Conservation (phyloP, 2,329 filamentous ascomycete genomes). For the Colletotrichum sp. region DNA sequence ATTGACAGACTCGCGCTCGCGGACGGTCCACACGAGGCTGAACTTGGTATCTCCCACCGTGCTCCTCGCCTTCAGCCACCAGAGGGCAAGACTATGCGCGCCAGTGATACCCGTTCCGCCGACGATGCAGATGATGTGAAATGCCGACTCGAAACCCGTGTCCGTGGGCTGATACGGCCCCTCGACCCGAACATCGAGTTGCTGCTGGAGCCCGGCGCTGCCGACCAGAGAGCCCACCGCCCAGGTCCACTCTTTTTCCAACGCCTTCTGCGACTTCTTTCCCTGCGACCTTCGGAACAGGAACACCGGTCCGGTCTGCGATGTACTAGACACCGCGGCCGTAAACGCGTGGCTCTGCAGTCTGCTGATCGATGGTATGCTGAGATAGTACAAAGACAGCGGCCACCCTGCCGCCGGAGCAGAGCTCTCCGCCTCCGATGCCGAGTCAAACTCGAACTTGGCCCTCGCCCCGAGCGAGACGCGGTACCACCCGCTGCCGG, state of each 20-base stretch:
- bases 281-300: neutral
- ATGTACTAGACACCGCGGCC: neutral
- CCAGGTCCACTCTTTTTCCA: slow-evolving; percentile 12
- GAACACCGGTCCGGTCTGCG: neutral
- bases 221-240: neutral
- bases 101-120: neutral
- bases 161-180: neutral
- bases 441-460: neutral
- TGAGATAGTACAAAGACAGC: slow-evolving; percentile 3
- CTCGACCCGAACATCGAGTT: neutral
- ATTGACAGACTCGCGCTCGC: neutral
- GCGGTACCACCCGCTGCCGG: neutral
- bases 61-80: neutral
- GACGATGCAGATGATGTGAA: neutral
- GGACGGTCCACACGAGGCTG: neutral
- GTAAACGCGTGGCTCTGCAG: slow-evolving; percentile 22
- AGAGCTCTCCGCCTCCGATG: neutral
- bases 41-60: neutral
- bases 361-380: slow-evolving; percentile 11
- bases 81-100: neutral
- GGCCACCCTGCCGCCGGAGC: neutral
- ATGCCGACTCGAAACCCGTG: neutral
- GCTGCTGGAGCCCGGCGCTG: neutral
- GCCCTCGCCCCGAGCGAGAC: neutral
- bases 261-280: neutral